Evolutionary conservation across 1,139 yeast species (phyloP).

Genomic region (Diutina pseudorugosa): DNA sequence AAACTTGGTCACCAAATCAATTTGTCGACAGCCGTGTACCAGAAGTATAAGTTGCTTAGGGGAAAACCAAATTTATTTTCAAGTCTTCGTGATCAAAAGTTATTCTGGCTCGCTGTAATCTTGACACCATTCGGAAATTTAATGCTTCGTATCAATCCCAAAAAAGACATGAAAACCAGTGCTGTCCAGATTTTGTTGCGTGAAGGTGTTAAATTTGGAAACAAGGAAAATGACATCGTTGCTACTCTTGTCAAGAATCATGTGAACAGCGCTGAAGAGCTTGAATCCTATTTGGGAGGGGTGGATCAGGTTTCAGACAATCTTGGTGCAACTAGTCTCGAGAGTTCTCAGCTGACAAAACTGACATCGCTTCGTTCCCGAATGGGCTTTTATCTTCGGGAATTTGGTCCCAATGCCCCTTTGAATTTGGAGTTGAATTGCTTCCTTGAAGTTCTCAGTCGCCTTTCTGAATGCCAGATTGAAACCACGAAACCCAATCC

Average conservation of each 20-base stretch:
- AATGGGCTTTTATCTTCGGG: conserved; percentile 47
- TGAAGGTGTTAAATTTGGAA: conserved; percentile 63
- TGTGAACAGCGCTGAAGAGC: neutral
- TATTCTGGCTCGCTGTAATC: conserved; percentile 37
- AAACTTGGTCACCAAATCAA: conserved; percentile 11
- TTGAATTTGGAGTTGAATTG: conserved; percentile 15
- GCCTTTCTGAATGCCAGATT: neutral
- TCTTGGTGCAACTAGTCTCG: conserved; percentile 10
- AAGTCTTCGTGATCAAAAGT: conserved; percentile 16
- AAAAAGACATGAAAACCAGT: conserved; percentile 15
- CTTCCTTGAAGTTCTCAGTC: neutral
- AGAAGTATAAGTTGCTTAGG: conserved; percentile 6
- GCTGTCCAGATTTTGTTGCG: conserved; percentile 35
- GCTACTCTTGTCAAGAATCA: neutral
- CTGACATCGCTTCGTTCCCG: conserved; percentile 34
- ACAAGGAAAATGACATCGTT: conserved; percentile 37
- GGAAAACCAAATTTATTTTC: conserved; percentile 7
- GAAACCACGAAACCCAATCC: neutral
- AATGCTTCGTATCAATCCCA: conserved; percentile 25
- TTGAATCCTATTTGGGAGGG: neutral
- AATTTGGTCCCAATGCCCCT: conserved; percentile 34
- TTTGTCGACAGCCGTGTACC: conserved; percentile 11
- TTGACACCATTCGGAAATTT: conserved; percentile 36
- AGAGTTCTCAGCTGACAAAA: conserved; percentile 11
- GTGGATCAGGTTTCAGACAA: conserved; percentile 12